These are phyloP conservation scores for Pseudozyma hubeiensis DNA, from an alignment of 1,284 basidiomycete genomes.

Conservation along the genomic window DNA sequence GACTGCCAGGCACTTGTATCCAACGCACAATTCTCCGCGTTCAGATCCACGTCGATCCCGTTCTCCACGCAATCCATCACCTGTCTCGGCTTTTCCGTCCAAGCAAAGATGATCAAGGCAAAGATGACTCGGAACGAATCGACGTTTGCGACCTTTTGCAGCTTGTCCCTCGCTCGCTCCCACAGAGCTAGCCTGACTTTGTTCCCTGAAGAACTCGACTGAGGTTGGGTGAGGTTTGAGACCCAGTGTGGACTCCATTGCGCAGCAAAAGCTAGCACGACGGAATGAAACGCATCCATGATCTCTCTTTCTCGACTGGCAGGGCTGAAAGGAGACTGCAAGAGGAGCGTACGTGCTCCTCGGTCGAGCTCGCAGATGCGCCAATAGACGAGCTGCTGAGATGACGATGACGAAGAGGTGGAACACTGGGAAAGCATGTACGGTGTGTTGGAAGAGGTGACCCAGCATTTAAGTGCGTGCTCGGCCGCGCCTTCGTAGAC, in stretches of 20 bases:
- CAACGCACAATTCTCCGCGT: constrained; percentile 25
- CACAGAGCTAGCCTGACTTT: constrained; percentile 27
- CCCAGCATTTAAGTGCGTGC: constrained; percentile 31
- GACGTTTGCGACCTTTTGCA: constrained; percentile 27
- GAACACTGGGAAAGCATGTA: constrained; percentile 17
- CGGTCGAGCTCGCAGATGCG: constrained; percentile 41
- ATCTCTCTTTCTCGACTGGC: constrained; percentile 18
- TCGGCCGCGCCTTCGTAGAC: constrained; percentile 36
- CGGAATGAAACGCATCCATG: constrained; percentile 38
- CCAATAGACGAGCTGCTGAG: constrained; percentile 35
- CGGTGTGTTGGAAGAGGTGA: constrained; percentile 31
- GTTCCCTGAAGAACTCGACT: constrained; percentile 16
- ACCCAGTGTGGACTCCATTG: constrained; percentile 31
- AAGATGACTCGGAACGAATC: constrained; percentile 44
- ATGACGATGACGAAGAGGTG: not conserved
- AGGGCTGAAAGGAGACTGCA: not conserved
- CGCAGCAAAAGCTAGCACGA: constrained; percentile 33
- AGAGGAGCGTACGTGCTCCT: constrained; percentile 19
- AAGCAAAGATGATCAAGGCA: constrained; percentile 36
- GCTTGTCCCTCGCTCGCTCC: constrained; percentile 26
- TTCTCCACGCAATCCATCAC: constrained; percentile 9
- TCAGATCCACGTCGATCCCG: constrained; percentile 18
- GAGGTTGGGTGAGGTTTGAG: constrained; percentile 1
- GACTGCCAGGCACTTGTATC: constrained; percentile 38
- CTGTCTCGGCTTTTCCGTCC: constrained; percentile 37